A percentile compares a stretch with the other conserved stretches of the same genome.
Evolutionary conservation across 768 basidiomycete genomes (phyloP).

Genomic region (Collybia sordida): DNA sequence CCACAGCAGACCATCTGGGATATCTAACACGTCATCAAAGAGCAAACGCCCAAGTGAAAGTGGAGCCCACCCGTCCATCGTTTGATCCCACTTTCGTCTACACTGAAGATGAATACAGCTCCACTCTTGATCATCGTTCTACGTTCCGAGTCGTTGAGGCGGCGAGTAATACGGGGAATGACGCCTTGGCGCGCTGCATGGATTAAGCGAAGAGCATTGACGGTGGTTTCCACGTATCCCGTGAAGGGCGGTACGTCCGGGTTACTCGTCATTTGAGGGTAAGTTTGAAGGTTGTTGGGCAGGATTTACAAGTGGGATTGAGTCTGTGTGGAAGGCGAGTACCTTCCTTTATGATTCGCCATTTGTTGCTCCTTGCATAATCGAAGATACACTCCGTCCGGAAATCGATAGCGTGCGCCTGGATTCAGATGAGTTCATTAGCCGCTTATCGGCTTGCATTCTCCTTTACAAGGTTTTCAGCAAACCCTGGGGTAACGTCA

Average conservation of each 20-base stretch:
- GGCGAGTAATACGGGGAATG: conserved; percentile 80
- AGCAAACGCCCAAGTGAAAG: conserved; percentile 10
- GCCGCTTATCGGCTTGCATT: conserved; percentile 39
- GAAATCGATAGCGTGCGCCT: conserved; percentile 33
- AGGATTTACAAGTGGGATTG: conserved; percentile 40
- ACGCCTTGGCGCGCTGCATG: conserved; percentile 79
- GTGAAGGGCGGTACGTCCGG: conserved; percentile 66
- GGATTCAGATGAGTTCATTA: conserved; percentile 29
- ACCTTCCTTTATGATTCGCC: conserved; percentile 43
- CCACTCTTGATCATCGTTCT: conserved; percentile 61
- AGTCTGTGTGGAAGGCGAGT: conserved; percentile 39
- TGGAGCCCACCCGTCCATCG: conserved; percentile 69
- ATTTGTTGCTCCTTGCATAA: conserved; percentile 35
- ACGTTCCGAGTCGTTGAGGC: conserved; percentile 81
- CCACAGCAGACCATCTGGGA: conserved; percentile 65
- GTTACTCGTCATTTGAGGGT: conserved; percentile 47
- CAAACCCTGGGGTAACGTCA: conserved; percentile 33
- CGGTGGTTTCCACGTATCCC: conserved; percentile 80
- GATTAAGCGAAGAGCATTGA: conserved; percentile 79
- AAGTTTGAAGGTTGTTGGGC: conserved; percentile 60
- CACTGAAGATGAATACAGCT: conserved; percentile 86
- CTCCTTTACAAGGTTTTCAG: conserved; percentile 36
- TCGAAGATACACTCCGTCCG: conserved; percentile 35
- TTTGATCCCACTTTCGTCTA: conserved; percentile 86
- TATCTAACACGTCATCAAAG: conserved; percentile 8